Evolutionary conservation across 805 yeast genomes (phyloP), one percentile per base, ranked within the genome.

Genomic region (Lipomyces japonicus): DNA sequence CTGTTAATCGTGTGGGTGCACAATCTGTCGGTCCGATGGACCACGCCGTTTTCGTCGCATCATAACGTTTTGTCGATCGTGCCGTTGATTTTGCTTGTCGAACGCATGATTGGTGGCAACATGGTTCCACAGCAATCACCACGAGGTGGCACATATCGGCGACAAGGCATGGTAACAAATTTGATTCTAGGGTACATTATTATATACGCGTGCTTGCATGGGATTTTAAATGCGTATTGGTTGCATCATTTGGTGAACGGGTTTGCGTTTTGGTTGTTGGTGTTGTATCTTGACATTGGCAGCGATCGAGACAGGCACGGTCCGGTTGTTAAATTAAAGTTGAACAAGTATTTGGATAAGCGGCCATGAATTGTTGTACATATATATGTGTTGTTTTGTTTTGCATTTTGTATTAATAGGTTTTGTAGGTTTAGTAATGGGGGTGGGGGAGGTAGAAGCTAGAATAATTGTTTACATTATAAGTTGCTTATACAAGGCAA

Each of bases 161-260:
- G n/a, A n/a, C n/a, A n/a, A n/a, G n/a, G n/a, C n/a, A 34, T 14
- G 37, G 45, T 71, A 1, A 71, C 76, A 2, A 64, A 65, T 14
- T 52, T 67, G 2, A 60, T 79, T 12, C 60, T 83, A 39, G 62
- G 63, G 0, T 85, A 84, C 64, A 71, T 80, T 55, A 73, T 79
- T 1, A 63, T 78, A 34, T 88, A 85, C 67, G 70, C 84, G 38
- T 65, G 85, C 48, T 61, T 87, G 7, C 87, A 81, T 67, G 96
- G 96, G 1, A 74, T 84, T 4, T 76, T 90, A 62, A 85, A 87
- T 61, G 74, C 91, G n/a, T 90, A 78, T 66, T 86, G 90, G 86
- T 69, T 89, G 41, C 93, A 89, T 61, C 85, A 86, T 63, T 66
- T 88, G 44, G 75, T 84, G 48, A 88, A 88, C 65, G 64, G 83